Base-by-base conservation (phyloP, 2,329 filamentous ascomycete genomes). In the Aspergillus pseudoviridinutans region DNA sequence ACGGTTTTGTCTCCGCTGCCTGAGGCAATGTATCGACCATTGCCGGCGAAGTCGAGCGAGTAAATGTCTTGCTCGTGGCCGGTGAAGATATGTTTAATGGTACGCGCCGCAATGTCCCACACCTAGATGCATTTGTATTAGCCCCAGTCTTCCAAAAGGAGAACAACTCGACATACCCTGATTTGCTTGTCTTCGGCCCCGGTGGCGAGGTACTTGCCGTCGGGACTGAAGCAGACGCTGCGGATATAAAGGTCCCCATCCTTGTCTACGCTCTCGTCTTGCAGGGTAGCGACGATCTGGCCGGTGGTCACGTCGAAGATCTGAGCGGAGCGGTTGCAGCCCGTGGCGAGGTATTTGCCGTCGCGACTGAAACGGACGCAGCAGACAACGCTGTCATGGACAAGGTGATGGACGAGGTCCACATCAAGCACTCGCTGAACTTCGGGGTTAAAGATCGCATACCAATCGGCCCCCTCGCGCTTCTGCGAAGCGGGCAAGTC, bases 31-130 rank as follows among this genome's bases (percentile, higher is more conserved):
- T 92, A 92, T 54, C 91, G 89, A 41, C 93, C 93, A 67, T 97
- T 95, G 46, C 91, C 88, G 32, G 93, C 90, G 75, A 96, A 99
- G 76, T 97, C 94, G 4, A 97, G 82, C 4, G 91, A 96, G 77
- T 97, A 97, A 62, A 99, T 99, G 65, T 99, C 94, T 76, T 99
- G 93, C 76, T 99, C 94, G 76, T 99, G 94, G 25, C 94, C 94
- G n/a, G 87, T 84, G 77, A 99, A 97, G 42, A 91, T 91, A 71
- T 94, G 91, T 68, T 92, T 90, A 72, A 99, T 97, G 8, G 85
- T 87, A 66, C 91, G 85, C 56, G 80, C 84, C 55, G 84, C 82
- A 66, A 99, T 97, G 73, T 99, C 94, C 94, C 94, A 99, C 53
- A 99, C 91, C 90, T 93, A 65, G 25, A 63, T 51, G 44, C 50